Evolutionary conservation across 2,329 filamentous ascomycete species (phyloP).

Genomic region (Diaporthe nobilis): DNA sequence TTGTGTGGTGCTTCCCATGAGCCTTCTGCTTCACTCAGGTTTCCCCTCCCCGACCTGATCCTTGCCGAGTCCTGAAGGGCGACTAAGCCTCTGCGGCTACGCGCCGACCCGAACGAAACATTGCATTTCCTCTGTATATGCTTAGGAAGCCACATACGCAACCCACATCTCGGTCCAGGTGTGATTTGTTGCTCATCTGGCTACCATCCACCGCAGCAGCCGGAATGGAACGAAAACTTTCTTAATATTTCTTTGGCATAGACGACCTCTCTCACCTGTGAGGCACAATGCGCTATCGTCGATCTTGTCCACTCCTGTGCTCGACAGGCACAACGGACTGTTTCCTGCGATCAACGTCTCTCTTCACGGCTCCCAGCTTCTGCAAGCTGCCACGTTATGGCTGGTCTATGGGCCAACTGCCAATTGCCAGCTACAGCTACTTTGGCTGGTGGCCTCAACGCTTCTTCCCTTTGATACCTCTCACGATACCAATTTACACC

Average conservation of each 20-base stretch:
- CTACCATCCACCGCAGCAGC: slow-evolving; percentile 37
- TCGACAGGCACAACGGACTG: background rate
- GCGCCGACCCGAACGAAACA: slow-evolving; percentile 32
- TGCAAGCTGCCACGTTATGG: background rate
- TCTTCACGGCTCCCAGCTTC: background rate
- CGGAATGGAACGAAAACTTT: slow-evolving; percentile 39
- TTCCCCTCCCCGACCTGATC: slow-evolving; percentile 40
- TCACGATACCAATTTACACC: slow-evolving; percentile 41
- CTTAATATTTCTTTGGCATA: slow-evolving; percentile 39
- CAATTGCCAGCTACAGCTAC: background rate
- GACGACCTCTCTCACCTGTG: slow-evolving; percentile 27
- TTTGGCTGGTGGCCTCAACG: background rate
- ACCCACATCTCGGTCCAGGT: slow-evolving; percentile 36
- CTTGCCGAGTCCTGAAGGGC: slow-evolving; percentile 41
- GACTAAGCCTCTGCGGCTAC: slow-evolving; percentile 3
- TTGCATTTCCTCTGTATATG: slow-evolving; percentile 43
- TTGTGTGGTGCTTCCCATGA: slow-evolving; percentile 41
- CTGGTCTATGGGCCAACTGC: background rate
- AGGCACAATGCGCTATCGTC: slow-evolving; percentile 23
- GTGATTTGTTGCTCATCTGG: slow-evolving; percentile 41
- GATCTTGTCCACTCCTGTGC: slow-evolving; percentile 8
- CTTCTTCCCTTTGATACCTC: slow-evolving; percentile 38
- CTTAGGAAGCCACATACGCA: slow-evolving; percentile 41
- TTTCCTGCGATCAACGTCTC: slow-evolving; percentile 28
- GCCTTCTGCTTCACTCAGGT: slow-evolving; percentile 35